These are phyloP conservation scores for Austroboletus olivaceoglutinosus DNA, from an alignment of 1,284 basidiomycete genomes.

Conservation along the genomic window DNA sequence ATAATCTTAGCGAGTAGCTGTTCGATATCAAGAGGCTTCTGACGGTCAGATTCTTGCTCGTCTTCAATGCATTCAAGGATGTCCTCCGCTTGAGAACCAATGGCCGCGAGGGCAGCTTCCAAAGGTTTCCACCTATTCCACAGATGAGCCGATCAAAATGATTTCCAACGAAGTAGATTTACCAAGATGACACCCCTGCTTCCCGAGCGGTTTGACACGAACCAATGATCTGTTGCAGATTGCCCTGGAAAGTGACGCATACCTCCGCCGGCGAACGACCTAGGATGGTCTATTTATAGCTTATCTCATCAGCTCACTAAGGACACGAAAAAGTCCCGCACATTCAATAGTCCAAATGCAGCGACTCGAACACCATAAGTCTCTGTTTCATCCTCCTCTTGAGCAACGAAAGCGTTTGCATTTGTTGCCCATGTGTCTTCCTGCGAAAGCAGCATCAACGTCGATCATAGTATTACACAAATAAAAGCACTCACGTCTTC, in stretches of 20 bases:
- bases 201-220: conserved; percentile 56
- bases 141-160: conserved; percentile 2
- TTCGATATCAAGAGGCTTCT: conserved; percentile 74
- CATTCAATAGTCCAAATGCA: conserved; percentile 80
- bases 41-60: conserved; percentile 59
- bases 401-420: conserved; percentile 88
- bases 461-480: neutral
- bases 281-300: conserved; percentile 58
- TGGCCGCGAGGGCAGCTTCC: conserved; percentile 79
- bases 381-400: conserved; percentile 91
- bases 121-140: conserved; percentile 79
- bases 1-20: conserved; percentile 76
- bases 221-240: conserved; percentile 54
- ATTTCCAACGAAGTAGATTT: conserved; percentile 8
- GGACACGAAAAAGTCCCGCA: conserved; percentile 37
- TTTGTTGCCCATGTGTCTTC: conserved; percentile 90
- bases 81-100: conserved; percentile 83
- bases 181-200: conserved; percentile 56
- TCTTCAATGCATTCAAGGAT: conserved; percentile 77
- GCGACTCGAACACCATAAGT: conserved; percentile 81
- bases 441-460: conserved; percentile 38
- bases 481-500: conserved; percentile 66
- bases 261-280: conserved; percentile 63
- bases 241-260: conserved; percentile 55
- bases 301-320: conserved; percentile 11